Base-by-base conservation (phyloP, 2,329 filamentous ascomycete genomes). In the Aspergillus terreus region DNA sequence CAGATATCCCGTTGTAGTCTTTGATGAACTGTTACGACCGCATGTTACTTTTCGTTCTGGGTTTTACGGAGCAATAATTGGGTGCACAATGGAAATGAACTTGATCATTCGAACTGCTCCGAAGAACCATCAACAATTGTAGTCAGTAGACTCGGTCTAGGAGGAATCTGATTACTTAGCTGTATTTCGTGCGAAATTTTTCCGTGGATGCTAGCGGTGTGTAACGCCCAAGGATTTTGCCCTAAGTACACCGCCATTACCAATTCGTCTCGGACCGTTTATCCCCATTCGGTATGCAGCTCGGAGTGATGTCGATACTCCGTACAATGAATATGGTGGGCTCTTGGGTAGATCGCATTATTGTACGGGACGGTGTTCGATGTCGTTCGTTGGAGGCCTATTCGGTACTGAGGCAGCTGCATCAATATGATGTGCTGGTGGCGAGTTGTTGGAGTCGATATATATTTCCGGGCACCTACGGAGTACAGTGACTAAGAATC, bases 11-110 rank as follows among this genome's bases (percentile, higher is more conserved):
- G 35, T 38, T 55, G 58, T 60, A 60, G 58, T 23, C 46, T 51
- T 52, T 55, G 15, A 54, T 48, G 49, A 51, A 56, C 51, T 59
- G 62, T 51, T 44, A 56, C 44, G 48, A 64, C 58, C 61, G 60
- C 58, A 62, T 63, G 51, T 47, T 54, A 52, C 55, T 38, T 52
- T 55, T 25, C 43, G 25, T 54, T 57, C 60, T 62, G 58, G 63
- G 66, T 60, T 60, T 47, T 49, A 47, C 54, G 64, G 65, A 59
- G 65, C 63, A 66, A 62, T 66, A 59, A 52, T 45, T 40, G 51
- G 47, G 48, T 46, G 48, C 33, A 27, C 45, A 42, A 53, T 44
- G 50, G 49, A 53, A 53, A 53, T 51, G 51, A 43, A 44, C 23
- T 54, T 57, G 40, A 47, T 49, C 47, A 44, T 58, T 52, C 46